Evolutionary conservation across 345 rosid species (phyloP).

Genomic region (Citrus hindsii): DNA sequence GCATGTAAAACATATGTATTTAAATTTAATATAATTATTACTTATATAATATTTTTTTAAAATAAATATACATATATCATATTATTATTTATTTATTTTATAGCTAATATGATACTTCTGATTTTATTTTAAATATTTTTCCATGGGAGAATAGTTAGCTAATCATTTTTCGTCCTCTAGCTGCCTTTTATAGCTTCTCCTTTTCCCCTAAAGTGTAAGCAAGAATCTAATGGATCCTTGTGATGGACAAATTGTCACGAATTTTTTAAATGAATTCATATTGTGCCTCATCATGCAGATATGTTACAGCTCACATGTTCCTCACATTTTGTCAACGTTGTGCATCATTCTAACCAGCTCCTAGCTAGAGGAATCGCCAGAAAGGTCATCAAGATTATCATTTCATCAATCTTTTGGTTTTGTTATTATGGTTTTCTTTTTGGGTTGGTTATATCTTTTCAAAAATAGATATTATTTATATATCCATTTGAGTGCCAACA

Average conservation of each 20-base stretch:
- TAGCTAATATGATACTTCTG: accelerated
- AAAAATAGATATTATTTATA: not conserved
- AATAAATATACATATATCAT: no score
- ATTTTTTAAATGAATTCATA: not conserved
- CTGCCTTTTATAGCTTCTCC: not conserved
- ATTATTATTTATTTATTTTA: no score
- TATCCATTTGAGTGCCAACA: not conserved
- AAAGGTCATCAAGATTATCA: constrained; percentile 7
- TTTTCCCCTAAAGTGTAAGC: constrained; percentile 17
- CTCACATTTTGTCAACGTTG: not conserved
- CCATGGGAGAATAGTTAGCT: no score
- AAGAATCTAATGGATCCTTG: constrained; percentile 1
- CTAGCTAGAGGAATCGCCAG: not conserved
- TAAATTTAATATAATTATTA: no score
- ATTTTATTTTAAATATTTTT: no score
- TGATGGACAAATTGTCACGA: not conserved
- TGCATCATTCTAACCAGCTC: not conserved
- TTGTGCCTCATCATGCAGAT: not conserved
- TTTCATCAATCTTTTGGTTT: not conserved
- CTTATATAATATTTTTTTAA: accelerated
- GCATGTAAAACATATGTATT: no score
- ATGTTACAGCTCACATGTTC: not conserved
- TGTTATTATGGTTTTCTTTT: not conserved
- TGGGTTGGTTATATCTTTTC: not conserved
- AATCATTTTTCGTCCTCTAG: not conserved